Conservation (phyloP, 352 stramenopile genomes). For the Globisporangium takayamanum region DNA sequence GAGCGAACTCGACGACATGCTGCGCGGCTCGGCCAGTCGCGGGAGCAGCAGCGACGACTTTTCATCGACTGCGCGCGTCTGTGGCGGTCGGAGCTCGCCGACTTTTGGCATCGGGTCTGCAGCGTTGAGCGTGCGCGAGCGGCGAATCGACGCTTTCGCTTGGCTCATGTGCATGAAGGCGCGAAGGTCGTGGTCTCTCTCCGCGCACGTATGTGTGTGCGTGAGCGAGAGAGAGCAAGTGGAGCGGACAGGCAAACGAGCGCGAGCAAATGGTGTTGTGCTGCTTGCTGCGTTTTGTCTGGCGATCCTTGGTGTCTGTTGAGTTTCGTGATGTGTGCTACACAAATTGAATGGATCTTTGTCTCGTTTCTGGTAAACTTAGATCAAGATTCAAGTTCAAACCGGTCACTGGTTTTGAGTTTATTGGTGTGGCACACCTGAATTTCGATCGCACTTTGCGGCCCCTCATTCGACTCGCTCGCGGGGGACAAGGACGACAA, state of each 20-base stretch:
- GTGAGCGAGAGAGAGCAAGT: not conserved
- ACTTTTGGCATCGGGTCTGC: conserved; percentile 15
- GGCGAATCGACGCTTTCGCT: conserved; percentile 50
- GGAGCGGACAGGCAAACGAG: not conserved
- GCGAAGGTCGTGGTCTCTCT: not conserved
- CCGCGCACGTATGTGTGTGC: no score
- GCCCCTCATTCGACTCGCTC: not conserved
- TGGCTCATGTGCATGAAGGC: conserved; percentile 57
- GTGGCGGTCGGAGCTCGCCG: conserved; percentile 5
- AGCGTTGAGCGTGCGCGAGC: conserved; percentile 36
- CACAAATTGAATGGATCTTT: not conserved
- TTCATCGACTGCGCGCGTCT: conserved; percentile 2
- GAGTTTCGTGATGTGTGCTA: not conserved
- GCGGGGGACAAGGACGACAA: not conserved
- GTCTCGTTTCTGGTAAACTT: no score
- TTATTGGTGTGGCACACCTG: no score
- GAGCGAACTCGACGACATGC: conserved; percentile 23
- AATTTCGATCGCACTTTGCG: no score
- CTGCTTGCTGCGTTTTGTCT: not conserved
- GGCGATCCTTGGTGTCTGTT: not conserved
- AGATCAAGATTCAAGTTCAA: no score
- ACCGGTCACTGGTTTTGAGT: no score
- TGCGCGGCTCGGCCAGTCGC: conserved; percentile 9
- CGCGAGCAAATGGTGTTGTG: not conserved
- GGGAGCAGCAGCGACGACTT: conserved; percentile 10